Evolutionary conservation across 208 protist species (phyloP), one percentile per base, ranked within the genome.

Genomic region (Phytomonas francai): DNA sequence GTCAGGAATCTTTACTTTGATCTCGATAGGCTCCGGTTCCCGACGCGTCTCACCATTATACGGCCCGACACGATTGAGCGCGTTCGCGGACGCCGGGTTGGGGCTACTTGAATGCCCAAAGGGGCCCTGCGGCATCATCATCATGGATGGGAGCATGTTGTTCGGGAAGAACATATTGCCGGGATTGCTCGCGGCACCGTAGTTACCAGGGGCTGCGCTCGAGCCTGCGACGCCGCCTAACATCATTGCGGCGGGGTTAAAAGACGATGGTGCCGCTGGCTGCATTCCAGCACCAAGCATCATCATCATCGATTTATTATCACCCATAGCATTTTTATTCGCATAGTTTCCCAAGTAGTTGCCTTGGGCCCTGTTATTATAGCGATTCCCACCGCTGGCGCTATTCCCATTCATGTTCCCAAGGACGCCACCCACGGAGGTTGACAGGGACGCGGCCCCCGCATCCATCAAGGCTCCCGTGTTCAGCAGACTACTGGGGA

Each of bases 1-100:
- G 11, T 80, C 58, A 25, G 89, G 89, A 16, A 95, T 79, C 0
- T 32, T 65, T 0, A 82, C 72, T 60, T 79, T 68, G 31, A 84
- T 51, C 9, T 77, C 59, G 58, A 90, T 78, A 16, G 84, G 81
- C 77, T 90, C 81, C 33, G 84, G 72, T 45, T 90, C 81, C n/a
- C 64, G 63, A 33, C 80, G 73, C 16, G 67, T 59, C 9, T 31
- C 11, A 34, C 42, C 16, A 32, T 66, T 42, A 71, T 51, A 12
- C 57, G 54, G 2, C 34, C 63, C 59, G 65, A 19, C 69, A 58
- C 28, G 45, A 30, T 16, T 49, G 49, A 33, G 4, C 62, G 51
- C 61, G 75, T 51, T 22, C 25, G 57, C 57, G 72, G 69, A 42
- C 34, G 65, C 59, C 74, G 70, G 32, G 74, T 39, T 39, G 34